Base-by-base conservation (phyloP, 768 basidiomycete species). In the Auricularia sp. region DNA sequence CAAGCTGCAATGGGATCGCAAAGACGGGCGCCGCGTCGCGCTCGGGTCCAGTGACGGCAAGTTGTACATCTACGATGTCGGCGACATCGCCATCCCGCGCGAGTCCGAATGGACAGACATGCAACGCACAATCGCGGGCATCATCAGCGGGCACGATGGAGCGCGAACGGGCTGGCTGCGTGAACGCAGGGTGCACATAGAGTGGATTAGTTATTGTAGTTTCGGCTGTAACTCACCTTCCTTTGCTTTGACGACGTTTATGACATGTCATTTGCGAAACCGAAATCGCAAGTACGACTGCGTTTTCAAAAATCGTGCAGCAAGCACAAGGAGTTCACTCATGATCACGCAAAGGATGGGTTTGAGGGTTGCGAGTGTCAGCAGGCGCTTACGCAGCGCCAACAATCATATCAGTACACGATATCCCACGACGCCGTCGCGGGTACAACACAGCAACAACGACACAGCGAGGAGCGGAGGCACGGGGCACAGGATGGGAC, bases 51-150 rank as follows among this genome's bases (percentile, higher is more conserved):
- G 91, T 68, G 96, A 98, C 67, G 97, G 97, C 14, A 86, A 83
- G 67, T 76, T 99, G 65, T 96, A 97, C 75, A 82, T 99, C 42
- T 98, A 96, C 72, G 96, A 98, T 72, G 86, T 98, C 67, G 93
- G 94, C 11, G 94, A 98, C 70, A 86, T 91, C 81, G 89, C 86
- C 0, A 80, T 90, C 29, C 91, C 95, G 1, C 78, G 91, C 64
- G 96, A 98, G 75, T 81, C 84, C 4, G 96, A 98, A 74, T 98
- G 96, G 96, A 83, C 85, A 2, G 93, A 97, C 67, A 75, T 98
- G 80, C 92, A 96, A 74, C 90, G 89, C 79, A 90, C 87, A 8
- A 72, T 98, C 10, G 83, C 88, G 21, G 87, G 87, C 1, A 81
- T 95, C 67, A 70, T 70, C 21, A 82, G 82, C 12, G 85, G 84